Evolutionary conservation across 345 rosid species (phyloP).

Genomic region (Nasturtium officinale): DNA sequence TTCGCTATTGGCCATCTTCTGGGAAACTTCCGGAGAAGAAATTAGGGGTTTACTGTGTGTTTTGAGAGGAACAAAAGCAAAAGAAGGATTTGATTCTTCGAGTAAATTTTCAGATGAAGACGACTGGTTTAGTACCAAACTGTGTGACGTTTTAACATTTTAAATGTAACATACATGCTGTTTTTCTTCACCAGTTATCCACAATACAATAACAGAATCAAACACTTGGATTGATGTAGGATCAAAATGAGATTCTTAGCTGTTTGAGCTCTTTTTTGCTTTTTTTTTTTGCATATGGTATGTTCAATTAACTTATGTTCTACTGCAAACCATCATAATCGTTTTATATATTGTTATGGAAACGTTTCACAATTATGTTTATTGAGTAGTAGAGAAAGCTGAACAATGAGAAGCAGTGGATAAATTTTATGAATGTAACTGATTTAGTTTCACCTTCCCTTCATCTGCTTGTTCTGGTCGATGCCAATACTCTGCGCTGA

Average conservation of each 20-base stretch:
- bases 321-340: too few species aligned
- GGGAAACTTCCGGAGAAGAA: not conserved
- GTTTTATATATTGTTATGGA: too few species aligned
- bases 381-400: too few species aligned
- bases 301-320: too few species aligned
- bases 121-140: not conserved
- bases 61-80: not conserved
- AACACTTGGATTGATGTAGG: too few species aligned
- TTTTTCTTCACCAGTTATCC: not conserved
- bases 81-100: not conserved
- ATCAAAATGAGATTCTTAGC: too few species aligned
- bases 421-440: not conserved
- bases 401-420: not conserved
- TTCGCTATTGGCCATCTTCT: slow-evolving; percentile 47
- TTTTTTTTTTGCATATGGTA: too few species aligned
- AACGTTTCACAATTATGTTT: not conserved
- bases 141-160: not conserved
- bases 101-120: slow-evolving; percentile 26
- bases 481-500: not conserved
- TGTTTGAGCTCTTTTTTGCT: too few species aligned
- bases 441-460: not conserved
- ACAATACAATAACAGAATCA: too few species aligned
- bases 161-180: not conserved
- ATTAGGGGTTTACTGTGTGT: slow-evolving; percentile 14
- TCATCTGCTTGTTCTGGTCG: not conserved